Evolutionary conservation across 805 yeast genomes (phyloP), one percentile per base, ranked within the genome.

Genomic region (Tetrapisispora phaffii): DNA sequence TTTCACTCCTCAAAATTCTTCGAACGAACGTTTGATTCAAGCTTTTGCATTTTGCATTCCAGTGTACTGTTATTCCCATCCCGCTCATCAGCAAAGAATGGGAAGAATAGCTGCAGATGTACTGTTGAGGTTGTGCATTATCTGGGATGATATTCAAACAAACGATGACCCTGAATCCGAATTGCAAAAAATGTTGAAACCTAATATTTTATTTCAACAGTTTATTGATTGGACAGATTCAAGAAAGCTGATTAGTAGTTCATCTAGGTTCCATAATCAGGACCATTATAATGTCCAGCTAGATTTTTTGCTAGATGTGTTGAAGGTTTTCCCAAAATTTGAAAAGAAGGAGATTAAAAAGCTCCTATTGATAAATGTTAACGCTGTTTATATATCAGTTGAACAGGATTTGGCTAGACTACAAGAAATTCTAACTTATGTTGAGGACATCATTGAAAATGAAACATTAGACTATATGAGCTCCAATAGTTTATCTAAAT

Each of bases 161-260:
- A 65, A 63, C 8, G 65, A 65, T 21, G 59, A 68, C 37, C 66
- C 67, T 2, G 47, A 48, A 7, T 40, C 31, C 5, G 48, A 51
- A 16, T 46, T 47, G 7, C 49, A 47, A 2, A 38, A 59, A 5
- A 64, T 64, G 67, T 39, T 62, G 42, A 62, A 56, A 31, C 82
- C 86, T 0, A 65, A 72, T 12, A 68, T 69, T 9, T 75, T 84
- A 2, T 65, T 82, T 28, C 87, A 80, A 50, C 95, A 85, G 54
- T 63, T 90, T 39, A 68, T 83, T 21, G 77, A 79, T 55, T 86
- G 96, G 95, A 82, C 95, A 17, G 90, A 87, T 59, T 95, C 96
- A 6, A 65, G 68, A 37, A 76, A 79, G 50, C 65, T 81, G 8
- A 86, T 79, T 2, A 73, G 75, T 47, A 63, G 67, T 35, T 53